Percentiles rank a stretch among this genome's conserved stretches.
Conservation (phyloP, 2,329 filamentous ascomycete species). For the Sporothrix schenckii region DNA sequence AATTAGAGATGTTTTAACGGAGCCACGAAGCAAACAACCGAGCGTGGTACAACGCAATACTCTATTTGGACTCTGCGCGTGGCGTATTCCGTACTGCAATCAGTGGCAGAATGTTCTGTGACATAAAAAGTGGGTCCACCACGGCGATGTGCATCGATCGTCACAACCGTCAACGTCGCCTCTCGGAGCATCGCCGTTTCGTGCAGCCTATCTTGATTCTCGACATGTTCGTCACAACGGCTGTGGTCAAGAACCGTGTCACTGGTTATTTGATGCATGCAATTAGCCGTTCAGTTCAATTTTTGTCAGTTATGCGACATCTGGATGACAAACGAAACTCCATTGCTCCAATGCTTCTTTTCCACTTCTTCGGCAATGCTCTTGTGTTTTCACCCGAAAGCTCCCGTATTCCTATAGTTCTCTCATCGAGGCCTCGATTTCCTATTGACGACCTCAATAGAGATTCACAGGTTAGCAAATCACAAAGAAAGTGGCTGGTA, state of each 20-base stretch:
- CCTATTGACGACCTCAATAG: background rate
- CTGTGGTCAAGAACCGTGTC: background rate
- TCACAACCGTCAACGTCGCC: background rate
- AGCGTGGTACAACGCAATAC: too few species aligned
- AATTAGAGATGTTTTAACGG: too few species aligned
- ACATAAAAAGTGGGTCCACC: background rate
- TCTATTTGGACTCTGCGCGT: too few species aligned
- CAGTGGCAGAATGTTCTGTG: background rate
- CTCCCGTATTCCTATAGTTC: background rate
- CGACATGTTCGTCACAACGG: background rate
- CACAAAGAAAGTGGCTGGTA: background rate
- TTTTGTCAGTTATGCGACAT: background rate
- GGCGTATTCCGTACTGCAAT: too few species aligned
- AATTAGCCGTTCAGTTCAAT: background rate
- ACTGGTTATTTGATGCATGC: background rate
- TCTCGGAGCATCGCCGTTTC: background rate
- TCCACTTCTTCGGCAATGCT: background rate
- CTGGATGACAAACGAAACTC: background rate
- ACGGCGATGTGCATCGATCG: background rate
- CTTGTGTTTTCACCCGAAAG: background rate
- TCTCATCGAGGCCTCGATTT: background rate
- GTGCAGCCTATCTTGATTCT: slow-evolving; percentile 4
- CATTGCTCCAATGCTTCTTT: background rate
- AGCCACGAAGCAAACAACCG: too few species aligned
- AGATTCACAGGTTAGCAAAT: background rate